Evolutionary conservation across 129 eudicot genomes (phyloP).

Genomic region (Artemisia annua): DNA sequence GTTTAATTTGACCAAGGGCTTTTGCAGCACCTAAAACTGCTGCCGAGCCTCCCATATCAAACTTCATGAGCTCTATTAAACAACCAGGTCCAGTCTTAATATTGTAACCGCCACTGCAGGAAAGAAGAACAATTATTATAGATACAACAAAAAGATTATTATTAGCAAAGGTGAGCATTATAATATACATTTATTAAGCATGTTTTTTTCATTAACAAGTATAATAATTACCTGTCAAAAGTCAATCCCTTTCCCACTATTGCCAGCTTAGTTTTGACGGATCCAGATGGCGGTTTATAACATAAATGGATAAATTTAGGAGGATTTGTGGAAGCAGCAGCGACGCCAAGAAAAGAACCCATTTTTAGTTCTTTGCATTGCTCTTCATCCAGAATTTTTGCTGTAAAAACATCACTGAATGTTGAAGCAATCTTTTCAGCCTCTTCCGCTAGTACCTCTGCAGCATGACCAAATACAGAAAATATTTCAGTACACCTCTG

Average conservation of each 20-base stretch:
- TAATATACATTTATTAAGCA: not conserved
- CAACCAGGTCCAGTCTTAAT: constrained; percentile 44
- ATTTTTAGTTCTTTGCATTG: constrained; percentile 93
- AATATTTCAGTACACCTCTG: constrained; percentile 1
- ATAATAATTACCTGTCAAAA: constrained; percentile 63
- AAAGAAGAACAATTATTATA: not conserved
- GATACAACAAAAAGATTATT: not conserved
- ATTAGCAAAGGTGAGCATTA: constrained; percentile 2
- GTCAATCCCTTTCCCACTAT: constrained; percentile 88
- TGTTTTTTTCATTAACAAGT: not conserved
- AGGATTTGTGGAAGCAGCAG: constrained; percentile 93
- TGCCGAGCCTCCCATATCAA: constrained; percentile 99
- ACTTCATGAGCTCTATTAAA: constrained; percentile 92
- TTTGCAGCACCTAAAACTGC: constrained; percentile 99
- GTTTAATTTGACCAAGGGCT: constrained; percentile 95
- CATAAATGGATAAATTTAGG: constrained; percentile 92
- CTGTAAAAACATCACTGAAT: constrained; percentile 78
- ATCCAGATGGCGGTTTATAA: constrained; percentile 70
- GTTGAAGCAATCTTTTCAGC: constrained; percentile 74
- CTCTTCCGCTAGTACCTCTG: constrained; percentile 86
- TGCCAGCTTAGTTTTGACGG: constrained; percentile 67
- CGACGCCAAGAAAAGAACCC: constrained; percentile 97
- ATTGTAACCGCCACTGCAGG: constrained; percentile 47
- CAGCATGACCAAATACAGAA: constrained; percentile 18
- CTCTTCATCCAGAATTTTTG: constrained; percentile 66